Conservation (phyloP, 441 rosid species). For the Arabidopsis hybrid region DNA sequence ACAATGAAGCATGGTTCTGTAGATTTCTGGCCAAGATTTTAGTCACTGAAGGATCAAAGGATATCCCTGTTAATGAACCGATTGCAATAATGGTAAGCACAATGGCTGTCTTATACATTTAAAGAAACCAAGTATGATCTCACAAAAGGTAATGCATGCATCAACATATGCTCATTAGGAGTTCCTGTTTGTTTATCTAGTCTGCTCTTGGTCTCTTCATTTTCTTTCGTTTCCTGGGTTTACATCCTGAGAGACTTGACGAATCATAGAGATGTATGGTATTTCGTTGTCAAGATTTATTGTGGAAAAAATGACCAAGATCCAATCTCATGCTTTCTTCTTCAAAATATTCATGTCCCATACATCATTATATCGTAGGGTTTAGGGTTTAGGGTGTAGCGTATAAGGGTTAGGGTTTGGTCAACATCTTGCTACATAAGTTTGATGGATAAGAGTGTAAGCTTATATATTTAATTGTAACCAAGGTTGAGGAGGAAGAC, state of each 20-base stretch:
- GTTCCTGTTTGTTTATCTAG: constrained; percentile 16
- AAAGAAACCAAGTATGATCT: constrained; percentile 23
- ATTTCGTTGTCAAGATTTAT: constrained; percentile 21
- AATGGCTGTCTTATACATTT: constrained; percentile 23
- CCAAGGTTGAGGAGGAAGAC: constrained; percentile 89
- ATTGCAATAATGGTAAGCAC: constrained; percentile 82
- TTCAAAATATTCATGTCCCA: constrained; percentile 20
- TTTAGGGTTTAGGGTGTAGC: constrained; percentile 8
- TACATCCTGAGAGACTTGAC: constrained; percentile 22
- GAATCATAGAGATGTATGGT: constrained; percentile 14
- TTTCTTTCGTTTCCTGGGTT: constrained; percentile 32
- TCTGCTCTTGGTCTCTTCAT: constrained; percentile 30
- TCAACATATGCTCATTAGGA: constrained; percentile 6
- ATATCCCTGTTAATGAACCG: constrained; percentile 87
- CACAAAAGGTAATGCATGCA: constrained; percentile 21
- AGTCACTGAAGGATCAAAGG: constrained; percentile 90
- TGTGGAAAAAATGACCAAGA: constrained; percentile 15
- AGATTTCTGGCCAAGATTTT: constrained; percentile 93
- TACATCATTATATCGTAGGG: constrained; percentile 22
- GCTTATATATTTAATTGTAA: constrained; percentile 47
- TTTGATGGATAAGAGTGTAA: constrained; percentile 22
- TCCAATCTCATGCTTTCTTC: constrained; percentile 22
- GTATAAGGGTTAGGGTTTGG: background rate
- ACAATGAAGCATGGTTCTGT: constrained; percentile 44
- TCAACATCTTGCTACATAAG: constrained; percentile 26